Evolutionary conservation across 805 yeast genomes (phyloP).

Genomic region (Candida hungchunana): DNA sequence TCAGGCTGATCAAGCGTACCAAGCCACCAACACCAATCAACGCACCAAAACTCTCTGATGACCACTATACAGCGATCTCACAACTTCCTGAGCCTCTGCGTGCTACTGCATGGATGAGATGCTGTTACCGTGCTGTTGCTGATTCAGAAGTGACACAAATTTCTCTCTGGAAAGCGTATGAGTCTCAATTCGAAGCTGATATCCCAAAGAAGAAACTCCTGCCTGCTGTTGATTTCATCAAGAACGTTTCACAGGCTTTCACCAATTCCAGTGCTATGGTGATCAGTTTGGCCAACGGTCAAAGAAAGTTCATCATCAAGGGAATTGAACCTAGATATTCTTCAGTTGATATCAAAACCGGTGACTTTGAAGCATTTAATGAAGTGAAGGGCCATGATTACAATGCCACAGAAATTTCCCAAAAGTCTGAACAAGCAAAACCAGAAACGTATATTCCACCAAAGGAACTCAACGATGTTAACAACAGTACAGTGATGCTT

Average conservation of each 20-base stretch:
- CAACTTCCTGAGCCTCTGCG: constrained; percentile 78
- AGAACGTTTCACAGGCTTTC: constrained; percentile 87
- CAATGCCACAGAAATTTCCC: constrained; percentile 4
- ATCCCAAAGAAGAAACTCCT: constrained; percentile 53
- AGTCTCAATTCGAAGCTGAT: constrained; percentile 70
- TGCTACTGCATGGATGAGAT: constrained; percentile 92
- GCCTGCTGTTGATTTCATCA: constrained; percentile 96
- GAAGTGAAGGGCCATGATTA: constrained; percentile 2
- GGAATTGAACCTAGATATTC: constrained; percentile 85
- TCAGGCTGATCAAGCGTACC: constrained; percentile 51
- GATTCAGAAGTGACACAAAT: constrained; percentile 92
- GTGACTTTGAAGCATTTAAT: constrained; percentile 37
- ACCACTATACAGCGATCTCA: constrained; percentile 56
- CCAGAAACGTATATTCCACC: constrained; percentile 27
- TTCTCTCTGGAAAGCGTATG: constrained; percentile 93
- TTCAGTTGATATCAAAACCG: constrained; percentile 46
- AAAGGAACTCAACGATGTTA: constrained; percentile 35
- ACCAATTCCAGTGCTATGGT: constrained; percentile 92
- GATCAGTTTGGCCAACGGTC: constrained; percentile 57
- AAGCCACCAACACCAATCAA: constrained; percentile 57
- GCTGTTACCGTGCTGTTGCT: constrained; percentile 75
- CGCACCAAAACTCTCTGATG: constrained; percentile 57
- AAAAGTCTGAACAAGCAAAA: constrained; percentile 14
- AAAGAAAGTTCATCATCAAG: constrained; percentile 82
- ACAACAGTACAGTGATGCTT: constrained; percentile 34